These are phyloP conservation scores for Hemileccinum impolitum DNA, from an alignment of 768 basidiomycete species.

Conservation along the genomic window DNA sequence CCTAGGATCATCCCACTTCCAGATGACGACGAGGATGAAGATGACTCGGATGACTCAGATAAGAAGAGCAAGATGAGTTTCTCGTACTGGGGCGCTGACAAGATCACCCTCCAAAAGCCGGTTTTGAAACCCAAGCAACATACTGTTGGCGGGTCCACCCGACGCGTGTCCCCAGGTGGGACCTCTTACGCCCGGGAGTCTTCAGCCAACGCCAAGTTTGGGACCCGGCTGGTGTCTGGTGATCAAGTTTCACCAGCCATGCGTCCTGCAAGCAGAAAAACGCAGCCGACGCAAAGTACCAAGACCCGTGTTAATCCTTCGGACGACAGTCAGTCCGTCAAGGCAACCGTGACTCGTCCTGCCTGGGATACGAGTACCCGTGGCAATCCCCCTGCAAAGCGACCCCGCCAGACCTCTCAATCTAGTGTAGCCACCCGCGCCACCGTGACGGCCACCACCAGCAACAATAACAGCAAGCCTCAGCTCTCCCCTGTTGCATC, in stretches of 20 bases:
- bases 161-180: conserved; percentile 41
- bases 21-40: conserved; percentile 55
- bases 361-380: conserved; percentile 70
- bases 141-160: conserved; percentile 33
- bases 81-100: conserved; percentile 92
- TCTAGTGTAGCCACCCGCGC: conserved; percentile 56
- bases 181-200: conserved; percentile 73
- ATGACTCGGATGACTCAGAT: conserved; percentile 81
- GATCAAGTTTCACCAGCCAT: conserved; percentile 41
- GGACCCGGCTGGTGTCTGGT: conserved; percentile 69
- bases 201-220: conserved; percentile 92
- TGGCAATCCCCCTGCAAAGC: conserved; percentile 43
- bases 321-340: conserved; percentile 65
- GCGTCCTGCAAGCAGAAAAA: conserved; percentile 65
- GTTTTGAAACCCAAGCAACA: conserved; percentile 46
- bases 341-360: conserved; percentile 71
- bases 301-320: conserved; percentile 45
- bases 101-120: conserved; percentile 83
- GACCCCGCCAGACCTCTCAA: conserved; percentile 70
- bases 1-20: conserved; percentile 69
- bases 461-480: conserved; percentile 32
- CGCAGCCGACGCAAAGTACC: conserved; percentile 42
- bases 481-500: conserved; percentile 67
- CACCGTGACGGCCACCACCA: conserved; percentile 29
- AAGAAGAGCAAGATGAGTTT: conserved; percentile 93